These are phyloP conservation scores for Dactylonectria macrodidyma DNA, from an alignment of 2,329 filamentous ascomycete species.

Conservation along the genomic window DNA sequence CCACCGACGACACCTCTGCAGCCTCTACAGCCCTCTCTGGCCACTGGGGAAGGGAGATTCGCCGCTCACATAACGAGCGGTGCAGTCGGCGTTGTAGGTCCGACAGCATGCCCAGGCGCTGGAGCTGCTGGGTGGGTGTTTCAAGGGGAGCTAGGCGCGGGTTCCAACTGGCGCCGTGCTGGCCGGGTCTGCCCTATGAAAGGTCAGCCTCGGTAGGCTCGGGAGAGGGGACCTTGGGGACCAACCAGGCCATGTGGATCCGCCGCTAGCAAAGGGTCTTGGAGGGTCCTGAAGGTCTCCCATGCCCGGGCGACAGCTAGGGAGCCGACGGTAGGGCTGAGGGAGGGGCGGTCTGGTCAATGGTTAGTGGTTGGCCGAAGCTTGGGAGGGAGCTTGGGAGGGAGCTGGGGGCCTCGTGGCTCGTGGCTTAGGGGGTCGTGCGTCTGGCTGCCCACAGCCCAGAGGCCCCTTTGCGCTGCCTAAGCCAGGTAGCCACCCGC, in stretches of 20 bases:
- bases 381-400: not conserved
- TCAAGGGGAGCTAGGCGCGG: not conserved
- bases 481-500: not conserved
- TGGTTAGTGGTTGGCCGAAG: not conserved
- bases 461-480: not conserved
- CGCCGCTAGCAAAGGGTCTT: slow-evolving; percentile 23
- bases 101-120: not conserved
- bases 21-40: not conserved
- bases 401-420: slow-evolving; percentile 6
- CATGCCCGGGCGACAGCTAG: slow-evolving; percentile 10
- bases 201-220: slow-evolving; percentile 25
- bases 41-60: no score
- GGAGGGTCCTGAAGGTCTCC: slow-evolving; percentile 8
- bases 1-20: not conserved
- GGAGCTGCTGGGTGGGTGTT: not conserved
- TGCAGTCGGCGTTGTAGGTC: not conserved
- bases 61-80: no score
- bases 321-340: slow-evolving; percentile 28
- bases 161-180: not conserved
- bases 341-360: slow-evolving; percentile 19
- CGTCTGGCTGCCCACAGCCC: no score
- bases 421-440: slow-evolving; percentile 5
- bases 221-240: slow-evolving; percentile 25
- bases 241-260: slow-evolving; percentile 21
- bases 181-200: slow-evolving; percentile 23